Evolutionary conservation across 2,329 filamentous ascomycete species (phyloP).

Genomic region (Xylaria multiplex): DNA sequence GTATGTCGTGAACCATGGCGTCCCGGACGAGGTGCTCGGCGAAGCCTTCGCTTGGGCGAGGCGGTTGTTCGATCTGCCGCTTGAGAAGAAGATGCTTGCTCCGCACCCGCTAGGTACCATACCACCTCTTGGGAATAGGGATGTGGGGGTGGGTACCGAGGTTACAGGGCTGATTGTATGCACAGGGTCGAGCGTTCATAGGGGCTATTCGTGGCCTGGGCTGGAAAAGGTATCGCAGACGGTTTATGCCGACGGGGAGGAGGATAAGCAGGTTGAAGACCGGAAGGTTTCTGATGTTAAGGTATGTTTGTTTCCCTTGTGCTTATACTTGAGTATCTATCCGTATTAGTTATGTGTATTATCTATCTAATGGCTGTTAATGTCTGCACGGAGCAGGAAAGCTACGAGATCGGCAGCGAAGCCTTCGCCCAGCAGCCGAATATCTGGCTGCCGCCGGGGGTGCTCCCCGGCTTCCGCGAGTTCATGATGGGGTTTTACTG

Average conservation of each 20-base stretch:
- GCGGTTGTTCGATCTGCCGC: slow-evolving; percentile 48
- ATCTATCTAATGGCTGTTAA: not conserved
- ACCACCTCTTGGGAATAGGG: not conserved
- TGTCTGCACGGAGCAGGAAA: slow-evolving; percentile 53
- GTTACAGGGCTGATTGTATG: not conserved
- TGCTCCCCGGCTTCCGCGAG: slow-evolving; percentile 57
- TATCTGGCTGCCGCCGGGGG: slow-evolving; percentile 58
- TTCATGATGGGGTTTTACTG: slow-evolving; percentile 62
- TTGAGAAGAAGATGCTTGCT: slow-evolving; percentile 51
- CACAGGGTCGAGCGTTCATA: slow-evolving; percentile 58
- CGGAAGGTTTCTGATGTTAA: slow-evolving; percentile 62
- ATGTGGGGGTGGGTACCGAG: not conserved
- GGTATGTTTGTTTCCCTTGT: slow-evolving; percentile 47
- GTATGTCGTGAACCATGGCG: slow-evolving; percentile 46
- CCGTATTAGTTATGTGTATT: too few species aligned
- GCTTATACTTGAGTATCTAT: too few species aligned
- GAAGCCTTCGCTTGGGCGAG: slow-evolving; percentile 53
- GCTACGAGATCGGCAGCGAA: slow-evolving; percentile 63
- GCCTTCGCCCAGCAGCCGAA: slow-evolving; percentile 57
- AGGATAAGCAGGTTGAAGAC: slow-evolving; percentile 54
- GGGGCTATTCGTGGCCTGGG: slow-evolving; percentile 66
- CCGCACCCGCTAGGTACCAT: slow-evolving; percentile 49
- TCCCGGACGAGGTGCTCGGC: slow-evolving; percentile 50
- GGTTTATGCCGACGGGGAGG: slow-evolving; percentile 53
- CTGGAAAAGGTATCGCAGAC: slow-evolving; percentile 63